These are phyloP conservation scores for Protomyces macrosporus DNA, from an alignment of 1,139 yeast genomes.

Conservation along the genomic window DNA sequence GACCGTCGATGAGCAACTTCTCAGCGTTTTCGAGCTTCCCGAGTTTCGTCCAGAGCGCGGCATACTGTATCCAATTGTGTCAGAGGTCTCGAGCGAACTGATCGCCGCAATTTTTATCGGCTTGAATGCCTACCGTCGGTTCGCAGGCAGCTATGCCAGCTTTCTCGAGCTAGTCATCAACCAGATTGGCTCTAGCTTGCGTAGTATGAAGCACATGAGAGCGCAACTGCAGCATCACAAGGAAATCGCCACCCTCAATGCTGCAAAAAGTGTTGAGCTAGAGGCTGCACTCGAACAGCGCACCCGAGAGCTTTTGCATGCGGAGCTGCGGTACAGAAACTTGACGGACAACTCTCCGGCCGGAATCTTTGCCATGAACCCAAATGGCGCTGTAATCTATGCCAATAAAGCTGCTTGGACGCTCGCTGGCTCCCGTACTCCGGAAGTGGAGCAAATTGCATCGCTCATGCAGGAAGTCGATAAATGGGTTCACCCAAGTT, in stretches of 20 bases:
- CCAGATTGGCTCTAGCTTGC: too few relatives aligned
- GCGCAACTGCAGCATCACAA: too few relatives aligned
- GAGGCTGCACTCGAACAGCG: constrained; percentile 25
- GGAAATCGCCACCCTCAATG: too few relatives aligned
- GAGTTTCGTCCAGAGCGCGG: background rate
- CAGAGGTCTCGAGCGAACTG: too few relatives aligned
- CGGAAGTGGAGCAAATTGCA: background rate
- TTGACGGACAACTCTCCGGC: constrained; percentile 31
- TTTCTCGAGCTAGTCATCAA: too few relatives aligned
- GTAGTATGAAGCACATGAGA: too few relatives aligned
- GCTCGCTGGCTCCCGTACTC: constrained; percentile 22
- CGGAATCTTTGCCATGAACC: constrained; percentile 29
- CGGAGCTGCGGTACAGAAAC: constrained; percentile 30
- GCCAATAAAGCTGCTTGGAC: constrained; percentile 28
- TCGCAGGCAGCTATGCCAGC: too few relatives aligned
- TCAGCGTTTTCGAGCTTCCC: background rate
- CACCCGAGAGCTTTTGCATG: constrained; percentile 27
- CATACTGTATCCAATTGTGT: too few relatives aligned
- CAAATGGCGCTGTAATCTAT: constrained; percentile 29
- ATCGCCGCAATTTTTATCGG: too few relatives aligned
- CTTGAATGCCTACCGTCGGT: too few relatives aligned
- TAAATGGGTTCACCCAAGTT: background rate
- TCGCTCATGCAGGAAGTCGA: too few relatives aligned
- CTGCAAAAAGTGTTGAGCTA: constrained; percentile 25
- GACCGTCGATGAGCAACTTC: too few relatives aligned